Base-by-base conservation (phyloP, 2,329 filamentous ascomycete genomes). In the Fusarium chaquense region DNA sequence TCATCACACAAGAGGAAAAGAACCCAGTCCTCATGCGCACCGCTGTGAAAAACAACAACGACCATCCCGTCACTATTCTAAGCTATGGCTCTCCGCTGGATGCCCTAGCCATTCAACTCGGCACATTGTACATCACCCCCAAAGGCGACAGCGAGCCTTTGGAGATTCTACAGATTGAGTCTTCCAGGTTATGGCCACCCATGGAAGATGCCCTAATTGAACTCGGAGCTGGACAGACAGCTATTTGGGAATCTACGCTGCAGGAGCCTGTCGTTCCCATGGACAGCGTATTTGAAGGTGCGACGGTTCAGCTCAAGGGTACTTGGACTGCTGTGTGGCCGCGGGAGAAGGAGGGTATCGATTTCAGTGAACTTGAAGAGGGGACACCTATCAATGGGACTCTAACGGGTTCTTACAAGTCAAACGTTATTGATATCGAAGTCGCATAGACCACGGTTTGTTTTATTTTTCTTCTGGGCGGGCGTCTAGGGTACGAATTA, bases 11-110 rank as follows among this genome's bases (percentile, higher is more conserved):
- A 35, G 55, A 69, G 24, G 64, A 65, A 41, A 77, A 79, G 18
- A 78, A 79, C 46, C 78, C 81, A 20, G 78, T 78, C 5, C 76
- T 77, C 7, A 65, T 84, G 30, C 76, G 75, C 12, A 70, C 82
- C 41, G 75, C 73, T 3, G 79, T 84, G 41, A 81, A 78, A 47
- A 84, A 85, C 75, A 78, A 75, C 13, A 77, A 80, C 56, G 67
- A 76, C 4, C 58, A 68, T 6, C 73, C 81, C 2, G 76, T 84
- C 55, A 84, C 81, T 1, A 68, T 85, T 24, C 77, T 85, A 36
- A 75, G 71, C 5, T 85, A 83, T 77, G 76, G 80, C 50, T 82
- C 82, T 1, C 83, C 83, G n/a, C 75, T 85, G n/a, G 83, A 85
- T 66, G 74, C 77, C 0, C 53, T 82, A 18, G 82, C 79, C 0